These are phyloP conservation scores for Aulographum hederae DNA, from an alignment of 2,329 filamentous ascomycete species.

Conservation along the genomic window DNA sequence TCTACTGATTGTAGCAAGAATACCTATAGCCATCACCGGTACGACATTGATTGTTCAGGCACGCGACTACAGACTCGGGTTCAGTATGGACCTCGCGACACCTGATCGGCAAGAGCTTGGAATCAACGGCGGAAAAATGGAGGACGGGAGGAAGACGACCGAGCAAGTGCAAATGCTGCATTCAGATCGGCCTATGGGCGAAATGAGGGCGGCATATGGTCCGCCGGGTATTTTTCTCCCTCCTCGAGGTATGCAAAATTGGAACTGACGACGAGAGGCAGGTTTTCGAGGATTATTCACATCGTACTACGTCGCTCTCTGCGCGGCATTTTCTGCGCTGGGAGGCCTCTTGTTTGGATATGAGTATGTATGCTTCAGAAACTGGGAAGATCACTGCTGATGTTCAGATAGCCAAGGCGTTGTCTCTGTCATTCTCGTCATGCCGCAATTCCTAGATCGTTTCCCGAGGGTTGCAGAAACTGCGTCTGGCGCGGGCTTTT, in stretches of 20 bases:
- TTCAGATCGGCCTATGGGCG: constrained; percentile 3
- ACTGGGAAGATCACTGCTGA: background rate
- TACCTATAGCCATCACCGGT: too few species aligned
- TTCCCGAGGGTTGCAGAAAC: constrained; percentile 25
- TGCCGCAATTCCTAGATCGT: constrained; percentile 30
- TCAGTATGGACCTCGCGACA: too few species aligned
- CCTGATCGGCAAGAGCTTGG: too few species aligned
- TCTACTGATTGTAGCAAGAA: too few species aligned
- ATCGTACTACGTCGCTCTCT: constrained; percentile 31
- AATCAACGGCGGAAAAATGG: too few species aligned
- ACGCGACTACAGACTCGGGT: too few species aligned
- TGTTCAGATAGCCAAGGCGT: constrained; percentile 17
- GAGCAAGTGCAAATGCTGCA: too few species aligned
- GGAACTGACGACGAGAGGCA: constrained; percentile 2
- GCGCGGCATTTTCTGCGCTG: constrained; percentile 31
- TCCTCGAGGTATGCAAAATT: background rate
- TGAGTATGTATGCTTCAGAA: constrained; percentile 13
- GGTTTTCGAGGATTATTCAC: constrained; percentile 29
- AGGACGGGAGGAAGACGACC: too few species aligned
- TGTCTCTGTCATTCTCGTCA: constrained; percentile 28
- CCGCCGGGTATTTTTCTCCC: constrained; percentile 10
- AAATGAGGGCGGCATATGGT: constrained; percentile 14
- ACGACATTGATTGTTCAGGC: too few species aligned
- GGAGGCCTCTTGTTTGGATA: constrained; percentile 33
- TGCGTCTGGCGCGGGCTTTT: constrained; percentile 24